A percentile compares a stretch with the other conserved stretches of the same genome.
phyloP scores from a whole-genome alignment of 768 basidiomycete species.

The Xerocomus potaroensis region DNA sequence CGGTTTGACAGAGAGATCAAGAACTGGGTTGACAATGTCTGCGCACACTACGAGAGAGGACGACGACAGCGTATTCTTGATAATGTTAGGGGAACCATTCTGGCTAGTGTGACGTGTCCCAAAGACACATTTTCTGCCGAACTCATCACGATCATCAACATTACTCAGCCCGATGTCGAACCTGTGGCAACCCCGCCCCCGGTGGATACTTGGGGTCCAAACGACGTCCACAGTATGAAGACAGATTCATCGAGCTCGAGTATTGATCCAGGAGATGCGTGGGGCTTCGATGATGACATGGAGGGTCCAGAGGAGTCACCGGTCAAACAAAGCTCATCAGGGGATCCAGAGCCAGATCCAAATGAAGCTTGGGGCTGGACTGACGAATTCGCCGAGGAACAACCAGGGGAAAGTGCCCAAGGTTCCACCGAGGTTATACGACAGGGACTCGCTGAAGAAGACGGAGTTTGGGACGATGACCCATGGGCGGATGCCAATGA shows the following conservation, averaged over 20 bases:
- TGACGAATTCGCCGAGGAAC: slow-evolving; percentile 35
- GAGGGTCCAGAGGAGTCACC: slow-evolving; percentile 20
- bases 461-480: slow-evolving; percentile 61
- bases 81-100: slow-evolving; percentile 50
- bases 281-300: slow-evolving; percentile 53
- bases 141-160: slow-evolving; percentile 6
- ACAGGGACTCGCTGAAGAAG: slow-evolving; percentile 36
- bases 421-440: slow-evolving; percentile 9
- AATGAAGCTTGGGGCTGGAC: slow-evolving; percentile 79
- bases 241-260: slow-evolving; percentile 23
- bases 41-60: slow-evolving; percentile 75
- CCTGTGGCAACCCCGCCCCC: too few relatives aligned
- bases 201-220: slow-evolving; percentile 39
- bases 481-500: slow-evolving; percentile 56
- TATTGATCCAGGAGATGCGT: slow-evolving; percentile 35
- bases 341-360: slow-evolving; percentile 36
- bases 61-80: slow-evolving; percentile 65
- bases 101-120: slow-evolving; percentile 23
- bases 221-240: slow-evolving; percentile 35
- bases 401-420: slow-evolving; percentile 22
- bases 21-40: slow-evolving; percentile 64
- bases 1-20: slow-evolving; percentile 51
- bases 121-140: slow-evolving; percentile 28
- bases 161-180: not conserved
- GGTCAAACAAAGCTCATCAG: slow-evolving; percentile 13